These are phyloP conservation scores for Ophiostoma angusticollis DNA, from an alignment of 2,329 filamentous ascomycete species.

Conservation along the genomic window DNA sequence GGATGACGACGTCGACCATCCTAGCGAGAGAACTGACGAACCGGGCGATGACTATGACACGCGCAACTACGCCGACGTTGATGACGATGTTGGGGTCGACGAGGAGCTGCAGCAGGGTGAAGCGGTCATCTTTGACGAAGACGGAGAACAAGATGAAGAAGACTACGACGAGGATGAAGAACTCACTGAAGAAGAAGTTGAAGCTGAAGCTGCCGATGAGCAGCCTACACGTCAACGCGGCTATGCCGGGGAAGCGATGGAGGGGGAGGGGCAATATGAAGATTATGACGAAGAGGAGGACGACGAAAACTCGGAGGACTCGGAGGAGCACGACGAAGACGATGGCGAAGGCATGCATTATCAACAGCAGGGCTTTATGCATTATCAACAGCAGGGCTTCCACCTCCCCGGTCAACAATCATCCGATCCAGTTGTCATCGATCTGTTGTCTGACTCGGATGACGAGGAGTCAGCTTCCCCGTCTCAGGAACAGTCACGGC, in stretches of 20 bases:
- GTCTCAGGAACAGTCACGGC: not conserved
- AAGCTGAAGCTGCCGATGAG: constrained; percentile 7
- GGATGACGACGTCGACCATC: constrained; percentile 17
- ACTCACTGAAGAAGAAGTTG: constrained; percentile 10
- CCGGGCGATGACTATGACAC: constrained; percentile 20
- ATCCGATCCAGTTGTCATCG: constrained; percentile 29
- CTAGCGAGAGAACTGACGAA: constrained; percentile 7
- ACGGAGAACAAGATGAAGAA: constrained; percentile 13
- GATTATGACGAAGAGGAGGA: constrained; percentile 1
- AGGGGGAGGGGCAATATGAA: not conserved
- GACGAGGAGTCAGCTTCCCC: constrained; percentile 16
- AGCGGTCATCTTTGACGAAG: constrained; percentile 11
- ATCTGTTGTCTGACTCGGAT: constrained; percentile 34
- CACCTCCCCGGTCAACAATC: not conserved
- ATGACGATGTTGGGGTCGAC: constrained; percentile 17
- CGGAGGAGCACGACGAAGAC: not conserved
- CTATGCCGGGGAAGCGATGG: not conserved
- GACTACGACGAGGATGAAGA: constrained; percentile 12
- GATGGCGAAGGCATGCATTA: not conserved
- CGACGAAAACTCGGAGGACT: not conserved
- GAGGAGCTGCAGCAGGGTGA: constrained; percentile 1
- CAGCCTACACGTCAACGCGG: constrained; percentile 3
- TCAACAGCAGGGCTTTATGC: not conserved
- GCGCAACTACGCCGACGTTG: constrained; percentile 20
- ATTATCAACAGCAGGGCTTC: not conserved